Conservation (phyloP, 306 rosid genomes). For the Glycine tomentella region DNA sequence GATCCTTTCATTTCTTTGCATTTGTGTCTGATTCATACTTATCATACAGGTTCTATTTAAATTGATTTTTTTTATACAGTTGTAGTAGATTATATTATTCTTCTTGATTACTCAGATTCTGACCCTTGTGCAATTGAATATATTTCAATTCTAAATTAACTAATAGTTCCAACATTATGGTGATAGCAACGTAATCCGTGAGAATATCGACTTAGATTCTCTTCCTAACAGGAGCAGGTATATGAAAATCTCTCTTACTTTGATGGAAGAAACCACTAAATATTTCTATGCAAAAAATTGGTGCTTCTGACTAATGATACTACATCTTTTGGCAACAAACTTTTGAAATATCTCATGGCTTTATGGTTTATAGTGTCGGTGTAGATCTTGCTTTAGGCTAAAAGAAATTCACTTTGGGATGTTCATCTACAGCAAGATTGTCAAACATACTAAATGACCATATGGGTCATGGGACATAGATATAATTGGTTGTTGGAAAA, state of each 20-base stretch:
- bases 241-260: not conserved
- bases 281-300: not conserved
- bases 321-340: not conserved
- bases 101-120: too few relatives aligned
- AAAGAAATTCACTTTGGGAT: not conserved
- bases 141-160: too few relatives aligned
- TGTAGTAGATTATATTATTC: too few relatives aligned
- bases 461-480: too few relatives aligned
- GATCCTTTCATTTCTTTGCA: too few relatives aligned
- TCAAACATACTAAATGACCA: not conserved
- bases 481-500: too few relatives aligned
- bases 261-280: not conserved
- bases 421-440: not conserved
- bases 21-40: too few relatives aligned
- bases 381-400: not conserved
- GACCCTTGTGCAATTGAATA: too few relatives aligned
- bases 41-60: too few relatives aligned
- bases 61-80: too few relatives aligned
- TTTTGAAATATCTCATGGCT: not conserved
- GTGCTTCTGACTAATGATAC: not conserved
- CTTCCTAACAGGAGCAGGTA: not conserved
- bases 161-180: too few relatives aligned
- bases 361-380: not conserved
- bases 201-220: too few relatives aligned
- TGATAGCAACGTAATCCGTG: not conserved